Conservation (phyloP, 306 rosid species). For the Leucaena leucocephala region DNA sequence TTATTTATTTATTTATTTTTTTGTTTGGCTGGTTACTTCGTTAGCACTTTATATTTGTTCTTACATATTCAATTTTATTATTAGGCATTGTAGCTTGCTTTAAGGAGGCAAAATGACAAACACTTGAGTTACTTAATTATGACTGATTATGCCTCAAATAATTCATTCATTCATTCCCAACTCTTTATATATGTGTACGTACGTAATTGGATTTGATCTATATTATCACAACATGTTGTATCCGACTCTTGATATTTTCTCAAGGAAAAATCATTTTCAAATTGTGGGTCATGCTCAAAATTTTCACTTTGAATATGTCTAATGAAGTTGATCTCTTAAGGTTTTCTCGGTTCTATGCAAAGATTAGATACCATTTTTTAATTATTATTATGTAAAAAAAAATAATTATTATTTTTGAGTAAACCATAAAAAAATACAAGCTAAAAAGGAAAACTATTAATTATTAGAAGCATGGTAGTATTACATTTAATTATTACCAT, state of each 20-base stretch:
- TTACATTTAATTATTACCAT: not conserved
- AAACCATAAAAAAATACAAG: not conserved
- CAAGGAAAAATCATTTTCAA: not conserved
- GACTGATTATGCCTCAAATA: not conserved
- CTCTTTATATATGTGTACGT: not conserved
- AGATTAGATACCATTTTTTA: no score
- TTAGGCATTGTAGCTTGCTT: slow-evolving; percentile 1
- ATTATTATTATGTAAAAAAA: not conserved
- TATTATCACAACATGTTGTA: not conserved
- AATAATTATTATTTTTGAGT: not conserved
- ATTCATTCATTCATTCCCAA: not conserved
- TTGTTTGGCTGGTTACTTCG: not conserved
- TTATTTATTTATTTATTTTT: not conserved
- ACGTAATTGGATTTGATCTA: slow-evolving; percentile 1
- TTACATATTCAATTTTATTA: not conserved
- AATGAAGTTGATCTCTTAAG: not conserved
- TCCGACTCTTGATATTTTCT: not conserved
- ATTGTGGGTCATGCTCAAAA: not conserved
- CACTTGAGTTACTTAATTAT: not conserved
- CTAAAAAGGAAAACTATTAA: no score
- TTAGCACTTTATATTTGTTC: slow-evolving; percentile 1
- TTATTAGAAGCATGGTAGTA: not conserved
- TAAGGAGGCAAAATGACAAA: slow-evolving; percentile 10
- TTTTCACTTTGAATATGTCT: not conserved
- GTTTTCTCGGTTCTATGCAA: not conserved